Conservation (phyloP, 306 rosid species). For the Dryas alaskensis region DNA sequence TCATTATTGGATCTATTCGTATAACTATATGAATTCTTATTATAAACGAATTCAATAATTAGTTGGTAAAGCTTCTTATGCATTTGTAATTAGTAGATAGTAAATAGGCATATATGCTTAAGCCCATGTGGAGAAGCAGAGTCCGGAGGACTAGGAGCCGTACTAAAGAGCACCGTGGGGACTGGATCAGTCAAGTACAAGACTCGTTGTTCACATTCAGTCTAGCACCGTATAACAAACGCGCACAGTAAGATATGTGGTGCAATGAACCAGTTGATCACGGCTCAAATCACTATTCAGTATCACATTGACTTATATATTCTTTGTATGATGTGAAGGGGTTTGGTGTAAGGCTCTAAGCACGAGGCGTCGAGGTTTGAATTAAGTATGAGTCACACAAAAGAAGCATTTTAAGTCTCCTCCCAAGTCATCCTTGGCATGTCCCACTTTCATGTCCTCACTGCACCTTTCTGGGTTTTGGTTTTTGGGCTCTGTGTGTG, state of each 20-base stretch:
- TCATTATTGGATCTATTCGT: too few relatives aligned
- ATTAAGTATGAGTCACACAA: neutral
- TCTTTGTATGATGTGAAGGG: constrained; percentile 20
- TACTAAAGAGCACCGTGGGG: too few relatives aligned
- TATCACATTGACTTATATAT: constrained; percentile 40
- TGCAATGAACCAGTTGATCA: constrained; percentile 9
- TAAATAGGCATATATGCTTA: too few relatives aligned
- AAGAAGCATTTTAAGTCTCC: constrained; percentile 17
- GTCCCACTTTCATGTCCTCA: constrained; percentile 34
- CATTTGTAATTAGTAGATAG: too few relatives aligned
- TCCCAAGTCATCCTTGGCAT: constrained; percentile 46
- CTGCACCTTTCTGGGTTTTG: neutral
- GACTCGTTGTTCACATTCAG: too few relatives aligned
- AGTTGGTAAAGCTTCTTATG: too few relatives aligned
- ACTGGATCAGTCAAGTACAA: too few relatives aligned
- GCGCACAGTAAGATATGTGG: constrained; percentile 2
- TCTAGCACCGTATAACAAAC: too few relatives aligned
- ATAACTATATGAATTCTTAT: too few relatives aligned
- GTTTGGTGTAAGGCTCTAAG: constrained; percentile 29
- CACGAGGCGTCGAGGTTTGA: constrained; percentile 25
- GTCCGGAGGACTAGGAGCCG: too few relatives aligned
- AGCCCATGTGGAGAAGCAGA: too few relatives aligned
- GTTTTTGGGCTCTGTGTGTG: neutral
- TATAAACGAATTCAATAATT: too few relatives aligned
- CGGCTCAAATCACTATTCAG: constrained; percentile 9